Evolutionary conservation across 345 rosid species (phyloP).

Genomic region (Eucalyptus urophylla): DNA sequence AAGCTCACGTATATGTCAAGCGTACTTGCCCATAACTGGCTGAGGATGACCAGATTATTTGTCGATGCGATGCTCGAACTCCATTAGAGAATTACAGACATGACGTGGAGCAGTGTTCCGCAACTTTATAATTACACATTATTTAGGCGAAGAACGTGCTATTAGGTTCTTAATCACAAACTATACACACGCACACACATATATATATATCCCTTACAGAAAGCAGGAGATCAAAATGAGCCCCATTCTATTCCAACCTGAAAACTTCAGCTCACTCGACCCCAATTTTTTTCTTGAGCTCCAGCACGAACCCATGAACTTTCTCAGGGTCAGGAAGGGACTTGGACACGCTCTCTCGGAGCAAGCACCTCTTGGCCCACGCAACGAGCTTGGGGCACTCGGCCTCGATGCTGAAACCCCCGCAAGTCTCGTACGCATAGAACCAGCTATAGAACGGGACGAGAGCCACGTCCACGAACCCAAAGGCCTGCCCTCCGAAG

Average conservation of each 20-base stretch:
- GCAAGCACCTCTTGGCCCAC: slow-evolving; percentile 4
- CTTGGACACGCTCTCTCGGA: not conserved
- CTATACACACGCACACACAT: fast-evolving
- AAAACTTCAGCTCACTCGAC: not conserved
- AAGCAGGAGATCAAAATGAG: not conserved
- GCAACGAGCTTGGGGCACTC: slow-evolving; percentile 2
- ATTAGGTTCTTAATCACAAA: not conserved
- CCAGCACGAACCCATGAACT: not conserved
- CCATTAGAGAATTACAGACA: not conserved
- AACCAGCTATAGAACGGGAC: slow-evolving; percentile 8
- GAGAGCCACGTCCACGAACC: slow-evolving; percentile 1
- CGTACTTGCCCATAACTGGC: not conserved
- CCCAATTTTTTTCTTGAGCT: not conserved
- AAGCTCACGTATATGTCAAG: not conserved
- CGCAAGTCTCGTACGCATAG: not conserved
- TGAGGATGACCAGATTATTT: not conserved
- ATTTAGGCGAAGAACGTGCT: not conserved
- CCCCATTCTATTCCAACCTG: not conserved
- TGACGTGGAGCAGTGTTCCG: not conserved
- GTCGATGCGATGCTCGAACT: not conserved
- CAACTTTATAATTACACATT: not conserved
- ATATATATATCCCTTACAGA: not conserved
- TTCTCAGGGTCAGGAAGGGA: not conserved
- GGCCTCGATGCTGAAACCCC: slow-evolving; percentile 1
- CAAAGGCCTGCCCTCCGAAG: slow-evolving; percentile 6